Percentiles rank a stretch among this genome's conserved stretches.
phyloP scores from a whole-genome alignment of 2,329 filamentous ascomycete species.

The Fusarium sp. region DNA sequence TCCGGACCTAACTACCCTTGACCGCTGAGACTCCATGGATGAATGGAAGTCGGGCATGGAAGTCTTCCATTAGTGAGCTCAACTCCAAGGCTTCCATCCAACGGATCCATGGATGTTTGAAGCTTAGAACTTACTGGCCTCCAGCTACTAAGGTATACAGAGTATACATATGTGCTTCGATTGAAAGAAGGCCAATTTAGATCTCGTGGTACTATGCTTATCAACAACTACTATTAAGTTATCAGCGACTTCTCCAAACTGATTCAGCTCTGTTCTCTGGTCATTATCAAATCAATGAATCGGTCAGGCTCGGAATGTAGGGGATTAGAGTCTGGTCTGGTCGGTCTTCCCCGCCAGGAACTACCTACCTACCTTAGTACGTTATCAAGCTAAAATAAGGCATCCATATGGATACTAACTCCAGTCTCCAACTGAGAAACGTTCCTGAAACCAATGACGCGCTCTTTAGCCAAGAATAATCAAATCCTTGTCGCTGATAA shows the following conservation, averaged over 20 bases:
- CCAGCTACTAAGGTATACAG: too few species aligned
- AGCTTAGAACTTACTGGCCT: neutral
- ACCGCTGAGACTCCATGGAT: constrained; percentile 11
- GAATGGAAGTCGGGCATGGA: neutral
- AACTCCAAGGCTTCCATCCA: neutral
- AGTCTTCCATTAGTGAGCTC: neutral
- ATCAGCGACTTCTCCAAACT: neutral
- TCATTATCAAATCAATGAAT: constrained; percentile 1
- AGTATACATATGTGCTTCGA: neutral
- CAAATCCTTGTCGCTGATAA: constrained; percentile 14
- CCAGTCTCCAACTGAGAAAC: constrained; percentile 17
- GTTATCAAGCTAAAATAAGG: neutral
- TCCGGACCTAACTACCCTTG: constrained; percentile 33
- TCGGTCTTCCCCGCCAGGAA: neutral
- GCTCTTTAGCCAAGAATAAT: constrained; percentile 29
- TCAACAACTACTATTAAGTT: neutral
- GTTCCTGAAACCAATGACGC: constrained; percentile 41
- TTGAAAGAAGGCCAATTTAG: neutral
- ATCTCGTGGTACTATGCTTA: neutral
- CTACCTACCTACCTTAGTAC: too few species aligned
- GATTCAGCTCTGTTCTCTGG: constrained; percentile 8
- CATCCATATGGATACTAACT: neutral
- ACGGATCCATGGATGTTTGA: neutral
- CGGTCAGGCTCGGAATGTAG: constrained; percentile 34
- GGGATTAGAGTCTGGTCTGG: constrained; percentile 2